Conservation (phyloP, 1,139 yeast genomes). For the Magnusiomyces tetraspermus region DNA sequence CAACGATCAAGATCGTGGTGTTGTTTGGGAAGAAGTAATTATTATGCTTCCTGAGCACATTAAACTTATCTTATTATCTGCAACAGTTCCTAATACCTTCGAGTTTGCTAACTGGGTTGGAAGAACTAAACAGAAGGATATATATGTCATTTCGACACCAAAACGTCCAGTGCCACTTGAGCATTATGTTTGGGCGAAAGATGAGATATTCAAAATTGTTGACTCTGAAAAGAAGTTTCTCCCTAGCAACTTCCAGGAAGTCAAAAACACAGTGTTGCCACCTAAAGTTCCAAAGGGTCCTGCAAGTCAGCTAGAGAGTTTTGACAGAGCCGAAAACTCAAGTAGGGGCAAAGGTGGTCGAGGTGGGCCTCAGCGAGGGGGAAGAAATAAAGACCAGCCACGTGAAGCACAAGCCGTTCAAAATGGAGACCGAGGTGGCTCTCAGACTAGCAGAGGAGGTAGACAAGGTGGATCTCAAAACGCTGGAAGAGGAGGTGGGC, state of each 20-base stretch:
- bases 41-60: constrained; percentile 93
- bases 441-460: constrained; percentile 24
- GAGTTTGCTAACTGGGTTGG: constrained; percentile 99
- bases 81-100: constrained; percentile 94
- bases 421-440: too few species aligned
- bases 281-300: constrained; percentile 32
- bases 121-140: constrained; percentile 89
- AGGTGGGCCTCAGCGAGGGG: not conserved
- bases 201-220: constrained; percentile 58
- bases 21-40: constrained; percentile 98
- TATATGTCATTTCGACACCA: constrained; percentile 90
- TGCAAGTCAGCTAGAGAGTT: not conserved
- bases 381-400: too few species aligned
- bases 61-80: constrained; percentile 48
- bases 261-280: constrained; percentile 42
- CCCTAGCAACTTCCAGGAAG: constrained; percentile 55
- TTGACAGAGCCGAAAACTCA: not conserved
- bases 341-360: not conserved
- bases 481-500: constrained; percentile 19
- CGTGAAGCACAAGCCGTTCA: too few species aligned
- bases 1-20: constrained; percentile 95
- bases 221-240: constrained; percentile 62
- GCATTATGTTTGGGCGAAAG: constrained; percentile 72
- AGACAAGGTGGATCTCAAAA: constrained; percentile 16
- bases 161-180: constrained; percentile 94